phyloP scores from a whole-genome alignment of 441 rosid species.

The Rhodomyrtus psidioides region DNA sequence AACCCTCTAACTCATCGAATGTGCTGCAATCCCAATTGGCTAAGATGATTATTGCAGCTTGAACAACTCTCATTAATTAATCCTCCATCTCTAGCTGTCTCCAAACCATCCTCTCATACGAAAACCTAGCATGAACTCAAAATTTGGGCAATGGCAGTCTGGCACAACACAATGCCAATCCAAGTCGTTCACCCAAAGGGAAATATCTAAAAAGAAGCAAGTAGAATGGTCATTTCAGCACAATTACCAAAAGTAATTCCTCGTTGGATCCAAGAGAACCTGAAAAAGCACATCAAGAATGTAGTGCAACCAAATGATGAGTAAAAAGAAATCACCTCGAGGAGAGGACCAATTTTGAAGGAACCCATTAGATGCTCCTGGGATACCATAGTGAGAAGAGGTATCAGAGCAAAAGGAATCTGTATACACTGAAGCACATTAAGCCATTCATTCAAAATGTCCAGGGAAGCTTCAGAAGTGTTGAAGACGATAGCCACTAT shows the following conservation, averaged over 20 bases:
- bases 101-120: neutral
- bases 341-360: neutral
- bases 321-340: neutral
- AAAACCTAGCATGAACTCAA: neutral
- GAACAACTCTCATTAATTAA: neutral
- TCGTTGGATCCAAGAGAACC: neutral
- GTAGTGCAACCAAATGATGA: neutral
- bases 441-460: constrained; percentile 1
- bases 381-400: constrained; percentile 1
- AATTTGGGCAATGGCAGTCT: neutral
- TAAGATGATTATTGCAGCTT: neutral
- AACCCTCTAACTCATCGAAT: neutral
- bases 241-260: neutral
- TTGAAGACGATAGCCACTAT: neutral
- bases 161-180: neutral
- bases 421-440: constrained; percentile 3
- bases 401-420: neutral
- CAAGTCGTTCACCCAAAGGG: neutral
- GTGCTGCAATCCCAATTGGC: neutral
- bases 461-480: neutral
- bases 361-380: neutral
- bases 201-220: neutral
- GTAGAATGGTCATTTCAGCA: neutral
- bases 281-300: neutral
- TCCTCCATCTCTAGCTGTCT: neutral